Evolutionary conservation across 164 flowering plant genomes (phyloP), one percentile per base, ranked within the genome.

Genomic region (Magnolia kwangsiensis): DNA sequence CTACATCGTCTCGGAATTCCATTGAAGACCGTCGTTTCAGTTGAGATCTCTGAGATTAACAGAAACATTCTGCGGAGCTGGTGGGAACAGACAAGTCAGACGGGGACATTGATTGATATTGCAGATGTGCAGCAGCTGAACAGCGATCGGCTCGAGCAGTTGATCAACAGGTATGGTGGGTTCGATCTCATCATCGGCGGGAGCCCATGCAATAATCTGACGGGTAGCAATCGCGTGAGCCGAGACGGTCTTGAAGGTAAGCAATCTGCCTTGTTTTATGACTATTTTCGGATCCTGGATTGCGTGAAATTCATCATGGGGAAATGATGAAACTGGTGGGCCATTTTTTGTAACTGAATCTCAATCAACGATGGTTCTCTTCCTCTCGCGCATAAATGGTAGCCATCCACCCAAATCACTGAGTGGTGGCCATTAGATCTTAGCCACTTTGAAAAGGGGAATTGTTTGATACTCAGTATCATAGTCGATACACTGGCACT

Each of bases 1-100:
- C 91, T 96, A 4, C 90, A 96, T 75, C 82, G 97, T 50, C 95
- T 96, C 16, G 98, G 98, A 0, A 85, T 96, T 63, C 90, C 81
- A 9, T 80, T 96, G 61, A 94, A 90, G 76, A 86, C 77, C 71
- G 97, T 96, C 1, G 99, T 96, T 1, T 88, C 98, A 0, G 94
- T 91, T 9, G 98, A 96, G 76, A 90, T 84, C 27, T 91, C 97
- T 2, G 95, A 91, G 78, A 89, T 82, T 1, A 96, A 90, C 75
- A 78, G 93, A 71, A 86, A 85, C 70, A 86, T 96, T 9, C 68
- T 91, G 2, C 80, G 89, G 64, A 67, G 80, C n/a, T 86, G 86
- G 88, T 86, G 88, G 88, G 84, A 86, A 16, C 72, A 76, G 51
- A 84, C 86, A 1, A 59, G 74, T n/a, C 88, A 86, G 71, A 73